Percentiles rank a stretch among this genome's conserved stretches.
Conservation (phyloP, 257 asterid species). For the Asclepias syriaca region DNA sequence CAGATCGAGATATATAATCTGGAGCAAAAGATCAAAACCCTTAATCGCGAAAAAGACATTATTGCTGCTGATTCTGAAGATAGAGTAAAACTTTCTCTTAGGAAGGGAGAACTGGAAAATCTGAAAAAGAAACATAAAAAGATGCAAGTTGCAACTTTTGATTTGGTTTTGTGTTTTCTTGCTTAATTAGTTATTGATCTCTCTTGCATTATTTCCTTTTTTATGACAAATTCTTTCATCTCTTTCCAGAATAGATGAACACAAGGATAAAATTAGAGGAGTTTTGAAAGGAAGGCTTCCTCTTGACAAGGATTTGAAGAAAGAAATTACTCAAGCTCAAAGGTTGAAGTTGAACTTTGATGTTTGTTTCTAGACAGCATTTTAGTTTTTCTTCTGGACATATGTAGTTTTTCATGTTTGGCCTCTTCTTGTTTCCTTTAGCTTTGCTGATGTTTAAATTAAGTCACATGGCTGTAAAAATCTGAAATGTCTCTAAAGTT, state of each 20-base stretch:
- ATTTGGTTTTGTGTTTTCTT: slow-evolving; percentile 16
- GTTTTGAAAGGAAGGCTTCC: slow-evolving; percentile 96
- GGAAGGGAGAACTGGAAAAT: slow-evolving; percentile 71
- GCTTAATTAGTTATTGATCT: slow-evolving; percentile 11
- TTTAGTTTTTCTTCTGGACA: not conserved
- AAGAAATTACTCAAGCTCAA: slow-evolving; percentile 71
- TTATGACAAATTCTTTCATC: slow-evolving; percentile 10
- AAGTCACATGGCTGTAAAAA: not conserved
- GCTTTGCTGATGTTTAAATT: not conserved
- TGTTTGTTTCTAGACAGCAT: not conserved
- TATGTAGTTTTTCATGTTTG: not conserved
- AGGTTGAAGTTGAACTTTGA: slow-evolving; percentile 40
- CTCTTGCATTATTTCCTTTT: slow-evolving; percentile 3
- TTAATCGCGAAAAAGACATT: slow-evolving; percentile 55
- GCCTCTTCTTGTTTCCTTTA: not conserved
- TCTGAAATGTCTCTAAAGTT: not conserved
- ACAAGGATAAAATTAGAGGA: slow-evolving; percentile 70
- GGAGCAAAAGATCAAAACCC: slow-evolving; percentile 56
- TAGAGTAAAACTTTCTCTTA: slow-evolving; percentile 67
- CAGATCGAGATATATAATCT: slow-evolving; percentile 46
- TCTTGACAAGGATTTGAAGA: slow-evolving; percentile 78
- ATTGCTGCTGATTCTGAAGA: slow-evolving; percentile 76
- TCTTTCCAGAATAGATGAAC: slow-evolving; percentile 65
- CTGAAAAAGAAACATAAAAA: slow-evolving; percentile 64
- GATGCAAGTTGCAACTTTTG: slow-evolving; percentile 29